Evolutionary conservation across 2,329 filamentous ascomycete species (phyloP).

Genomic region (Botrytis elliptica): DNA sequence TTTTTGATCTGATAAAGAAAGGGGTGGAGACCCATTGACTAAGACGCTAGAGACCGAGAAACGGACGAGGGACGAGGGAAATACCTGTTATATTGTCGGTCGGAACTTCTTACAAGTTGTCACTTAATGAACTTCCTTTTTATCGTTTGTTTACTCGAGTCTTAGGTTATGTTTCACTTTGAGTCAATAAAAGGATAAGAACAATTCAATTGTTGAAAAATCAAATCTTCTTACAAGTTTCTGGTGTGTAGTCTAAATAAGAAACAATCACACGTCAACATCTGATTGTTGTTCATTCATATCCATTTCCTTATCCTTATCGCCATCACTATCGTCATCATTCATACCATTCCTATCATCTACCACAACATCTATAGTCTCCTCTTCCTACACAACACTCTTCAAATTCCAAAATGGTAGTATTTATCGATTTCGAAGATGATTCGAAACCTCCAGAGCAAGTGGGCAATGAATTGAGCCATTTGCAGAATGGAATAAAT

Average conservation of each 20-base stretch:
- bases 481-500: constrained; percentile 18
- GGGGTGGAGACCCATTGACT: neutral
- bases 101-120: neutral
- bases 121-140: neutral
- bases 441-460: constrained; percentile 36
- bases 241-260: constrained; percentile 34
- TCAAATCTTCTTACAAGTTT: neutral
- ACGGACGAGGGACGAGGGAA: neutral
- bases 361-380: neutral
- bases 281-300: constrained; percentile 26
- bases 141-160: neutral
- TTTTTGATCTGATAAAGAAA: constrained; percentile 5
- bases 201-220: neutral
- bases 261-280: constrained; percentile 22
- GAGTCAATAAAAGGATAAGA: neutral
- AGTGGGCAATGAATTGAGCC: constrained; percentile 14
- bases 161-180: neutral
- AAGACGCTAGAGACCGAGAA: constrained; percentile 10
- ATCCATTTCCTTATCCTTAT: constrained; percentile 24
- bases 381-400: neutral
- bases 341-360: constrained; percentile 1
- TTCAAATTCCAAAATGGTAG: constrained; percentile 33
- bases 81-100: neutral
- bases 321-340: neutral
- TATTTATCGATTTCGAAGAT: constrained; percentile 39